Percentiles rank a stretch among this genome's conserved stretches.
phyloP scores from a whole-genome alignment of 1,139 yeast species.

The Blastobotrys illinoisensis region DNA sequence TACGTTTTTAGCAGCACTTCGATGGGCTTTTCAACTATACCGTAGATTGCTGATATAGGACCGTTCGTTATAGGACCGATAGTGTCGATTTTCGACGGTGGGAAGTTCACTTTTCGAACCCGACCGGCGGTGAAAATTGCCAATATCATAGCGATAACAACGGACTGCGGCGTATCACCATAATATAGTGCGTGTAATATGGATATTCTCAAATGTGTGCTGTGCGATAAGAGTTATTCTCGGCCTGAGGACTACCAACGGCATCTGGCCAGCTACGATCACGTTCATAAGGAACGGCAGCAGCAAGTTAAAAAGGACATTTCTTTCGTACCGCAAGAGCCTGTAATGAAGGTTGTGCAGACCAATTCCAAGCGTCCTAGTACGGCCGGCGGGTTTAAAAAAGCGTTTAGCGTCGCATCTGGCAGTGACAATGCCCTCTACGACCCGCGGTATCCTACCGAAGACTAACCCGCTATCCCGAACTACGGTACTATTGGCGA shows the following conservation, averaged over 20 bases:
- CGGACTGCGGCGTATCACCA: too few relatives aligned
- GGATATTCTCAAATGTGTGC: not conserved
- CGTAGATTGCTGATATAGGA: too few relatives aligned
- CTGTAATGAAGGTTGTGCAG: not conserved
- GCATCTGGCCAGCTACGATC: slow-evolving; percentile 2
- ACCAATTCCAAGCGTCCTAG: not conserved
- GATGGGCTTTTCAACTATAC: not conserved
- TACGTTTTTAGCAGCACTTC: not conserved
- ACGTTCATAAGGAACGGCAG: slow-evolving; percentile 2
- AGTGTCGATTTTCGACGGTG: not conserved
- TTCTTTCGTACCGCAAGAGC: slow-evolving; percentile 6
- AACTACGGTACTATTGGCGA: too few relatives aligned
- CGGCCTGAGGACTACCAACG: slow-evolving; percentile 2
- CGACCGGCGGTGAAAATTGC: not conserved
- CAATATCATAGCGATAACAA: not conserved
- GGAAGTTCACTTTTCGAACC: not conserved
- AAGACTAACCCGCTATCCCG: too few relatives aligned
- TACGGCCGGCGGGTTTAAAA: slow-evolving; percentile 1
- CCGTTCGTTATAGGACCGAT: too few relatives aligned
- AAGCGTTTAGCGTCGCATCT: slow-evolving; percentile 1
- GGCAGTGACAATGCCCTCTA: slow-evolving; percentile 8
- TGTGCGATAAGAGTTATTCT: slow-evolving; percentile 2
- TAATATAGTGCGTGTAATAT: too few relatives aligned
- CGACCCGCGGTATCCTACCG: slow-evolving; percentile 15
- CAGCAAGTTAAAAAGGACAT: not conserved